phyloP scores from a whole-genome alignment of 768 basidiomycete species.

The Lyophyllum shimeji region DNA sequence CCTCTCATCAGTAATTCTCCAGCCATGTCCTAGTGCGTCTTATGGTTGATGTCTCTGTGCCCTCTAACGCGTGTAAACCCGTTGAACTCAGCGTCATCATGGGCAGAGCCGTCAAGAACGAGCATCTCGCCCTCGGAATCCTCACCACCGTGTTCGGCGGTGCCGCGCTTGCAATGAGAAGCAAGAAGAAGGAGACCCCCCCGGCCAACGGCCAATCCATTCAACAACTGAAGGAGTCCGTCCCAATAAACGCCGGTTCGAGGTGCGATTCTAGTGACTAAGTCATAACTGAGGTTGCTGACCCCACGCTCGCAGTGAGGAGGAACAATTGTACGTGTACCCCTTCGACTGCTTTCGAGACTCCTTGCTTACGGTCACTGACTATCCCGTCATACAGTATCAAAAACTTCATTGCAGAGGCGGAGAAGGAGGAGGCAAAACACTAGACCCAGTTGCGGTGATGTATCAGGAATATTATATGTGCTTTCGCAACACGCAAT shows the following conservation, averaged over 20 bases:
- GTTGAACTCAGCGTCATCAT: constrained; percentile 56
- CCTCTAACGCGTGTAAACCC: background rate
- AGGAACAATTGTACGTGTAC: constrained; percentile 75
- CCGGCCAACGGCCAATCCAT: constrained; percentile 43
- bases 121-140: constrained; percentile 74
- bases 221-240: constrained; percentile 59
- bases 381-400: constrained; percentile 59
- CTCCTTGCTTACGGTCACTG: constrained; percentile 12
- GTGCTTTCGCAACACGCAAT: constrained; percentile 4
- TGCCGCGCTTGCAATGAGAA: constrained; percentile 51
- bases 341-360: background rate
- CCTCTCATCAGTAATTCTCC: constrained; percentile 4
- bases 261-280: constrained; percentile 47
- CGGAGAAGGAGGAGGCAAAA: constrained; percentile 70
- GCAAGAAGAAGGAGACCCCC: constrained; percentile 50
- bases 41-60: background rate
- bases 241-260: constrained; percentile 65
- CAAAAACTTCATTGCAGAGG: constrained; percentile 76
- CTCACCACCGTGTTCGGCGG: constrained; percentile 56
- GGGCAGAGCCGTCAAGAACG: constrained; percentile 79
- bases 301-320: constrained; percentile 54
- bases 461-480: constrained; percentile 5
- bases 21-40: constrained; percentile 22
- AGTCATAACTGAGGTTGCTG: constrained; percentile 2
- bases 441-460: constrained; percentile 31